A percentile compares a stretch with the other conserved stretches of the same genome.
Evolutionary conservation across 768 basidiomycete species (phyloP).

Genomic region (Podaxis rugospora): DNA sequence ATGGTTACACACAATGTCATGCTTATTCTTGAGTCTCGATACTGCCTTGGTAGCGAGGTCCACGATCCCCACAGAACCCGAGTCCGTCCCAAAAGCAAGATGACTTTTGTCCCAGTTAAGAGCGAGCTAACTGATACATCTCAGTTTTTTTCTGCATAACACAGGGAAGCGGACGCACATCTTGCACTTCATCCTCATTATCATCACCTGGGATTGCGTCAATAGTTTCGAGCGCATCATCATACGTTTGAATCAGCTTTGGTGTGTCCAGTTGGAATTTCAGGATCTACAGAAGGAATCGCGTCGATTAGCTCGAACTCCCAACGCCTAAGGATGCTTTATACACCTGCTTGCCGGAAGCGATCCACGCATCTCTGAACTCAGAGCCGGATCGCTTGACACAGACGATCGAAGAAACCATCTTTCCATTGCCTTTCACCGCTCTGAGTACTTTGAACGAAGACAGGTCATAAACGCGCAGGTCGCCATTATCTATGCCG

Average conservation of each 20-base stretch:
- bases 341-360: conserved; percentile 55
- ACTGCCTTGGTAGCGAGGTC: conserved; percentile 48
- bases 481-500: conserved; percentile 59
- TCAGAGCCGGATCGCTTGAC: conserved; percentile 35
- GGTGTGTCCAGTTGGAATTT: conserved; percentile 40
- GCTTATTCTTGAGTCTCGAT: conserved; percentile 55
- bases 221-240: conserved; percentile 43
- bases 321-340: background rate
- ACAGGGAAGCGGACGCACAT: conserved; percentile 1
- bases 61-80: conserved; percentile 62
- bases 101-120: conserved; percentile 50
- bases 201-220: conserved; percentile 42
- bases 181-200: conserved; percentile 65
- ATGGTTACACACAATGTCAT: conserved; percentile 51
- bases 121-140: conserved; percentile 53
- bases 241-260: conserved; percentile 49
- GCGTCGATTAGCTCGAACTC: background rate
- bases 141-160: conserved; percentile 17
- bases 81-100: conserved; percentile 69
- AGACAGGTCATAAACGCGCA: conserved; percentile 62
- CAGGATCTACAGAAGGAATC: conserved; percentile 26
- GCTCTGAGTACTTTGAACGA: conserved; percentile 61
- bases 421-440: conserved; percentile 48
- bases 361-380: conserved; percentile 57
- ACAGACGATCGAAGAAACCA: conserved; percentile 62